Evolutionary conservation across 306 rosid genomes (phyloP), one percentile per base, ranked within the genome.

Genomic region (Ammopiptanthus mongolicus): DNA sequence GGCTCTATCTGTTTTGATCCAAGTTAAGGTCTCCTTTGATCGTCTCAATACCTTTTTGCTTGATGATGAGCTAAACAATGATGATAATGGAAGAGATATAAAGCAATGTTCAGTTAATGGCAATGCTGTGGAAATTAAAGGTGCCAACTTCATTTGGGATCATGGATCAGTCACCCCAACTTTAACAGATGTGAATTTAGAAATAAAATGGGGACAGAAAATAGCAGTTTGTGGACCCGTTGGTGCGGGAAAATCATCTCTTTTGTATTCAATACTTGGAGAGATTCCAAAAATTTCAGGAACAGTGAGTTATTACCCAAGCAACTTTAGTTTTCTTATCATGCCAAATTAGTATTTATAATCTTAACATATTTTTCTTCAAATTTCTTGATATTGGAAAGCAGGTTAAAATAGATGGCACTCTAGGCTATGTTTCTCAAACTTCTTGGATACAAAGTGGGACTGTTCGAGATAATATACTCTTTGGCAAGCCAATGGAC

Each of bases 371-470:
- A 1, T 51, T 60, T 61, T 7, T 51, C 66, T 34, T 1, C 17
- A 61, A 50, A 50, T 11, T 34, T 65, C 25, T 15, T 36, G 12
- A 69, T 66, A 37, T 15, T 56, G 36, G 53, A 19, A 37, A 77
- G 39, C 83, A 92, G 96, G 92, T 92, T 46, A 82, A 82, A 11
- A 89, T 86, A 1, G 37, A 19, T 69, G 92, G 96, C 47, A 85
- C 79, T 14, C 53, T 88, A 23, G 97, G 96, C 10, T 88, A 92
- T 64, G 96, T 92, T 79, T 81, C 97, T 74, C 97, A 92, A 74
- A 72, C 72, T 60, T 70, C 97, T 48, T 92, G 97, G 97, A 92
- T 90, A 19, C 97, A 92, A 46, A 90, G 97, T 25, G 97, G 97
- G 73, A 92, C 97, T 10, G 67, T 92, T 51, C 88, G 65, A 0